Conservation (phyloP, 2,329 filamentous ascomycete genomes). For the Hypomyces rosellus region DNA sequence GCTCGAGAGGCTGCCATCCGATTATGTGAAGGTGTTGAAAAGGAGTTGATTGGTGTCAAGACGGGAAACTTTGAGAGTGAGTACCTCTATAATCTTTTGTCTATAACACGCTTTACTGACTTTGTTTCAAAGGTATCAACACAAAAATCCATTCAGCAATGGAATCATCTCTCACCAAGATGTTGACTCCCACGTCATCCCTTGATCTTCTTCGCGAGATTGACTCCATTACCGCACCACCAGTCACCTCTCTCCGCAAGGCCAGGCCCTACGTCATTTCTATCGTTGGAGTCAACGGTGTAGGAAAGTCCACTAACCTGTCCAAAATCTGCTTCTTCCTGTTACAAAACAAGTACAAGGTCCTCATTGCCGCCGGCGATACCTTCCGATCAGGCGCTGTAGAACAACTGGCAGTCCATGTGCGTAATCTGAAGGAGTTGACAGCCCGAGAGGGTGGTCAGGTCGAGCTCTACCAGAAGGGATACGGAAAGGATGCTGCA, state of each 20-base stretch:
- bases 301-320: conserved; percentile 95
- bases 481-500: conserved; percentile 95
- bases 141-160: conserved; percentile 78
- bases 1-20: conserved; percentile 89
- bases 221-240: conserved; percentile 64
- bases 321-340: conserved; percentile 98
- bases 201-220: conserved; percentile 94
- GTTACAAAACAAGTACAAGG: conserved; percentile 92
- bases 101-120: background rate
- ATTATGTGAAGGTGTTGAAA: conserved; percentile 84
- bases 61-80: conserved; percentile 80
- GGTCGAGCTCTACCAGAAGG: conserved; percentile 92
- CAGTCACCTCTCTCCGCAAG: conserved; percentile 54
- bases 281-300: conserved; percentile 96
- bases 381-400: conserved; percentile 97
- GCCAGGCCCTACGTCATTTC: conserved; percentile 91
- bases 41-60: conserved; percentile 82
- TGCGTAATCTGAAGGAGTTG: conserved; percentile 86
- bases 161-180: conserved; percentile 87
- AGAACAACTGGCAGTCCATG: conserved; percentile 93
- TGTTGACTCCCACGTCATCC: conserved; percentile 91
- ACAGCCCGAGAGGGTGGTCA: conserved; percentile 74
- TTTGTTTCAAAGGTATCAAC: conserved; percentile 54
- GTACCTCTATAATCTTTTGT: conserved; percentile 14
- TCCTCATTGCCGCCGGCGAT: conserved; percentile 89